phyloP scores from a whole-genome alignment of 1,284 basidiomycete species.

The Heterobasidion irregulare region DNA sequence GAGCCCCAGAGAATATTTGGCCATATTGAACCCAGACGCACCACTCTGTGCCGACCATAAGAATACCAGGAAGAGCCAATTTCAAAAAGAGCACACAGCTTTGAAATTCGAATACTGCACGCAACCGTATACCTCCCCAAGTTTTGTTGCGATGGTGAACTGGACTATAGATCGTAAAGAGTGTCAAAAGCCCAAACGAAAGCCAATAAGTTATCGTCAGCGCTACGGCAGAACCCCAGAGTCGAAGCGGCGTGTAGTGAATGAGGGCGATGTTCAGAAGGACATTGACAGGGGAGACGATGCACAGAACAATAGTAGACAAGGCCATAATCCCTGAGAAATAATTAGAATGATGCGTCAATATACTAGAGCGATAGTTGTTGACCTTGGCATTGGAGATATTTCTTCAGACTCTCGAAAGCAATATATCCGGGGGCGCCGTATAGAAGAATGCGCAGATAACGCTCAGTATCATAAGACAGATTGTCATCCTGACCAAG shows the following conservation, averaged over 20 bases:
- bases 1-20: neutral
- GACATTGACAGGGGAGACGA: constrained; percentile 58
- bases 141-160: constrained; percentile 47
- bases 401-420: constrained; percentile 73
- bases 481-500: constrained; percentile 55
- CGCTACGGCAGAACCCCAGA: constrained; percentile 58
- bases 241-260: constrained; percentile 50
- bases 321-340: constrained; percentile 60
- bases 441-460: constrained; percentile 52
- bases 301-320: constrained; percentile 52
- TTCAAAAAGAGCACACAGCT: constrained; percentile 49
- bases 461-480: constrained; percentile 50
- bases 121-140: constrained; percentile 52
- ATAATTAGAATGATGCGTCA: neutral
- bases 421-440: constrained; percentile 68
- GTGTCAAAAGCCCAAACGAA: constrained; percentile 44
- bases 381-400: constrained; percentile 70
- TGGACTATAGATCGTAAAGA: constrained; percentile 40
- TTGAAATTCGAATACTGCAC: constrained; percentile 34
- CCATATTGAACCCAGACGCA: constrained; percentile 20
- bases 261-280: constrained; percentile 49
- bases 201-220: constrained; percentile 66
- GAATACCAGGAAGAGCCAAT: constrained; percentile 63
- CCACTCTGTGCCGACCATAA: constrained; percentile 79
- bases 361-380: neutral